Conservation (phyloP, 2,329 filamentous ascomycete species). For the Orbilia oligospora region DNA sequence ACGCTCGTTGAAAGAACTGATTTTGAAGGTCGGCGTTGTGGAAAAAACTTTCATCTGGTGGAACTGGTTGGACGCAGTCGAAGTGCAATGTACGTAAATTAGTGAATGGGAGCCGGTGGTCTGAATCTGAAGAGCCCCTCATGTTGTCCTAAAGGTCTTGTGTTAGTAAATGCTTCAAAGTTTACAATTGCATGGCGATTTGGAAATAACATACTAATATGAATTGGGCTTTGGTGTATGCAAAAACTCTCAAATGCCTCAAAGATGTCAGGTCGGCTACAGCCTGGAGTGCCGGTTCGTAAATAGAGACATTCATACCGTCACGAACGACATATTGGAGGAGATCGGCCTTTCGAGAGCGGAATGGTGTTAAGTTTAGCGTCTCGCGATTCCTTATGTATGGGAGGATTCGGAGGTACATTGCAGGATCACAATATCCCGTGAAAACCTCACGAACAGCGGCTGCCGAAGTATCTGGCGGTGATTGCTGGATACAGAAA, state of each 20-base stretch:
- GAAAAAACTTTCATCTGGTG: neutral
- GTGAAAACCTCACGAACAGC: slow-evolving; percentile 21
- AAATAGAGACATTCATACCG: slow-evolving; percentile 8
- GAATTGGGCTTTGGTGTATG: slow-evolving; percentile 13
- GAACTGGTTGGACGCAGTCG: neutral
- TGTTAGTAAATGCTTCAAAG: neutral
- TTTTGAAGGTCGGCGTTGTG: neutral
- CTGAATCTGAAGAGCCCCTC: neutral
- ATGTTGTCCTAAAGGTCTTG: neutral
- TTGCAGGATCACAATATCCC: slow-evolving; percentile 26
- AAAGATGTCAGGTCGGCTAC: neutral
- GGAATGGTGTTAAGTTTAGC: slow-evolving; percentile 15
- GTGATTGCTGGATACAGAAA: slow-evolving; percentile 18
- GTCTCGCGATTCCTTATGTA: neutral
- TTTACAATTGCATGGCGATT: neutral
- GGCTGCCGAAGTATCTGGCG: neutral
- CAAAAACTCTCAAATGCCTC: neutral
- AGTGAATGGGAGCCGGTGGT: neutral
- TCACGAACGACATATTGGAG: slow-evolving; percentile 31
- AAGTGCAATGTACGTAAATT: neutral
- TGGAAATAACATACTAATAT: slow-evolving; percentile 18
- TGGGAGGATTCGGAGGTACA: slow-evolving; percentile 27
- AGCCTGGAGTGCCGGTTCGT: slow-evolving; percentile 6
- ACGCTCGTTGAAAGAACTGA: neutral
- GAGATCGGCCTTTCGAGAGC: slow-evolving; percentile 3